Evolutionary conservation across 805 yeast genomes (phyloP), one percentile per base, ranked within the genome.

Genomic region (Hyphopichia homilentoma): DNA sequence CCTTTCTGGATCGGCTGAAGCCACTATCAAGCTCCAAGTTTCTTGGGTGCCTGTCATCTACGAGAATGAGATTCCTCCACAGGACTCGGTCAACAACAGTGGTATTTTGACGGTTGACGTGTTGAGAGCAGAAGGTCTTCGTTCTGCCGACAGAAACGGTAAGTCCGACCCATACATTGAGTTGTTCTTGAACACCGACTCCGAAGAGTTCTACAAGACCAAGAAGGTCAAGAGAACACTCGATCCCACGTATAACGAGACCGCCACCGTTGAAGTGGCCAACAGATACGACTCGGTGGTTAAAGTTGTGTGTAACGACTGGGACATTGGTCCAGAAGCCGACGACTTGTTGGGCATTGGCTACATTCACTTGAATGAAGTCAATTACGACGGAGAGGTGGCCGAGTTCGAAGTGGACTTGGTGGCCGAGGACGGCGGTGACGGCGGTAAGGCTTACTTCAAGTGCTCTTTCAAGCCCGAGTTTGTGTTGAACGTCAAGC

Each of bases 291-390:
- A 77, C 47, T 77, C 84, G 7, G 54, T 57, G 3, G 53, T 89
- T 32, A 65, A 62, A 35, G 67, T 85, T 34, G 74, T 69, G 35
- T 76, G 84, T 11, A 70, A 53, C 50, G 99, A 93, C 55, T 90
- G 97, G 96, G 99, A 93, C 59, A 77, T 90, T 43, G 96, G 96
- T 44, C 79, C 86, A 28, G 87, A 80, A 37, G 76, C 75, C 39
- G 90, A 93, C 58, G 99, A 93, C 57, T 65, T 69, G 41, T 68
- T 93, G 34, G 95, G 97, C 35, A 66, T 64, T 20, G 84, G 79
- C 7, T 45, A 51, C 15, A 53, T 88, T 35, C 70, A 75, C 7
- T 61, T 90, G 36, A 55, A 74, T 0, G 75, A 76, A 9, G 63
- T 89, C 13, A 45, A 47, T 27, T 40, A 43, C 17, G 44, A 34